phyloP scores from a whole-genome alignment of 2,329 filamentous ascomycete genomes.

The Boeremia exigua region DNA sequence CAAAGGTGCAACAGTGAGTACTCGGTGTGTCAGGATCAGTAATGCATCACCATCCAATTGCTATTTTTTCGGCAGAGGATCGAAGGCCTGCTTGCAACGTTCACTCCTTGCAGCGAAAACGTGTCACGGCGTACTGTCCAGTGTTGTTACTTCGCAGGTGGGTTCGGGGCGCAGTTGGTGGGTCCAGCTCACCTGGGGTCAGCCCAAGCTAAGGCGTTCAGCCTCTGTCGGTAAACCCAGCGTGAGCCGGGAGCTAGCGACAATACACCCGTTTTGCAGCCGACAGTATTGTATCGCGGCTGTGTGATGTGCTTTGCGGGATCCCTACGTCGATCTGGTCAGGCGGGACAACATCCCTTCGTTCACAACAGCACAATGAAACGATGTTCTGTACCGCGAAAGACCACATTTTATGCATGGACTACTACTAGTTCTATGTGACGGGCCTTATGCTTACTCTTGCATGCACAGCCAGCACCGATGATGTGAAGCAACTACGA shows the following conservation, averaged over 20 bases:
- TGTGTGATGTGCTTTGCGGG: neutral
- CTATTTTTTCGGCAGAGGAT: neutral
- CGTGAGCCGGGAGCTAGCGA: neutral
- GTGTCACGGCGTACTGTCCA: neutral
- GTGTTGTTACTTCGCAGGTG: slow-evolving; percentile 5
- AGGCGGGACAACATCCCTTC: slow-evolving; percentile 2
- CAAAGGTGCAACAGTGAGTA: no score
- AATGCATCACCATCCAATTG: neutral
- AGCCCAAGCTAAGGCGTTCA: slow-evolving; percentile 14
- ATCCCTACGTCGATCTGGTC: neutral
- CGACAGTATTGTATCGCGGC: slow-evolving; percentile 1
- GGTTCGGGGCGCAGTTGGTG: slow-evolving; percentile 5
- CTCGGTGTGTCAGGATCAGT: no score
- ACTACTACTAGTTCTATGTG: neutral
- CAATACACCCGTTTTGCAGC: slow-evolving; percentile 11
- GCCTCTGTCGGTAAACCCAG: slow-evolving; percentile 8
- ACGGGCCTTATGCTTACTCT: neutral
- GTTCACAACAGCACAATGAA: slow-evolving; percentile 7
- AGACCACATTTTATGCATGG: neutral
- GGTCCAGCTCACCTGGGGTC: slow-evolving; percentile 2
- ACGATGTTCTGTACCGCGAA: neutral
- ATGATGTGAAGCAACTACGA: neutral
- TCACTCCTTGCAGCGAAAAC: neutral
- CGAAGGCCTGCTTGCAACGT: neutral
- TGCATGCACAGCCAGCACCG: neutral